These are phyloP conservation scores for Arthrinium phaeospermum DNA, from an alignment of 2,329 filamentous ascomycete species.

Conservation along the genomic window DNA sequence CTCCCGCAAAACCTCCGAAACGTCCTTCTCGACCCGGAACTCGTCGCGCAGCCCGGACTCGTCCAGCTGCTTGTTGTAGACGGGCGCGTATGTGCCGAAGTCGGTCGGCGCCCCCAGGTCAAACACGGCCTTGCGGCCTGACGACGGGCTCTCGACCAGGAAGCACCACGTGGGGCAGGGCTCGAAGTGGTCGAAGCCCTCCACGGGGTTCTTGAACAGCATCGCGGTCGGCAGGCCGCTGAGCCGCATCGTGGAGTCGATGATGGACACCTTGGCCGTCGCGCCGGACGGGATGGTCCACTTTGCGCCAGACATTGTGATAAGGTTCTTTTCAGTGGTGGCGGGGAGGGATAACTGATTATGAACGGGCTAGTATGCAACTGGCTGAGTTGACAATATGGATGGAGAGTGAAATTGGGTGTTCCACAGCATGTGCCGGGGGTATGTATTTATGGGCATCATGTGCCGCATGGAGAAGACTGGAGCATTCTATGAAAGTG, in stretches of 20 bases:
- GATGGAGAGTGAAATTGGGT: background rate
- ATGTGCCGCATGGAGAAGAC: no score
- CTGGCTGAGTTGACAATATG: background rate
- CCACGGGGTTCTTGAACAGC: background rate
- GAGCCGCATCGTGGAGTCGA: slow-evolving; percentile 16
- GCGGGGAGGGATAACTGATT: no score
- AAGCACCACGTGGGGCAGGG: slow-evolving; percentile 27
- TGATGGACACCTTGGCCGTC: slow-evolving; percentile 20
- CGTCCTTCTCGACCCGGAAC: slow-evolving; percentile 10
- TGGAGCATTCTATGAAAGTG: background rate
- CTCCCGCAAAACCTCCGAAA: background rate
- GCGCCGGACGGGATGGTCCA: background rate
- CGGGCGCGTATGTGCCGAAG: slow-evolving; percentile 43
- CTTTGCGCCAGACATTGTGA: background rate
- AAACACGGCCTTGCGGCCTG: slow-evolving; percentile 48
- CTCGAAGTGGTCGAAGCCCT: slow-evolving; percentile 18
- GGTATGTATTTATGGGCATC: background rate
- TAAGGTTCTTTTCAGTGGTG: background rate
- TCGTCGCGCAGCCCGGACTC: slow-evolving; percentile 32
- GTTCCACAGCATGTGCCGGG: background rate
- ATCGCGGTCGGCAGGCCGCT: background rate
- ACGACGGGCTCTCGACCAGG: slow-evolving; percentile 36
- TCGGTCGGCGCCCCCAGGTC: slow-evolving; percentile 54
- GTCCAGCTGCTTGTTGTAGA: slow-evolving; percentile 38
- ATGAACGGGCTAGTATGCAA: no score